A percentile compares a stretch with the other conserved stretches of the same genome.
phyloP scores from a whole-genome alignment of 139 green algal species.

The Volvox reticuliferus region DNA sequence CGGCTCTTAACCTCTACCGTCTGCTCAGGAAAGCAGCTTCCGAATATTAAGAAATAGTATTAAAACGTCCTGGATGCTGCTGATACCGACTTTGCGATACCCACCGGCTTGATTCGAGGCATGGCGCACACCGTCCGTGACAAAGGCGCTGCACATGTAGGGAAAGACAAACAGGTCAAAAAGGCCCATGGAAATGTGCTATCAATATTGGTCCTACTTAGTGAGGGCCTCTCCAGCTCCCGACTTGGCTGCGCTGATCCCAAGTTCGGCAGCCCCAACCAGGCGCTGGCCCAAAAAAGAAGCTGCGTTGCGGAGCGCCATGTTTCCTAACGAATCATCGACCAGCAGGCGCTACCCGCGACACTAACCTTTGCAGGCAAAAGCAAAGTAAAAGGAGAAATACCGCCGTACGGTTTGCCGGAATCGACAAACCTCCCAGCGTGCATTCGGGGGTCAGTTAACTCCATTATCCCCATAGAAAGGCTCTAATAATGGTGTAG shows the following conservation, averaged over 20 bases:
- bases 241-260: slow-evolving; percentile 36
- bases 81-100: background rate
- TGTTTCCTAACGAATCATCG: slow-evolving; percentile 3
- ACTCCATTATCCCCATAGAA: no score
- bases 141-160: slow-evolving; percentile 43
- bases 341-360: slow-evolving; percentile 1
- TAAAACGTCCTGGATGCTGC: background rate
- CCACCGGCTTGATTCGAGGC: slow-evolving; percentile 69
- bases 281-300: slow-evolving; percentile 37
- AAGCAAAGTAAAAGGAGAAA: no score
- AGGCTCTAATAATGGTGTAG: no score
- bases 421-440: no score
- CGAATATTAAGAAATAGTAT: background rate
- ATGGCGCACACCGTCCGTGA: slow-evolving; percentile 60
- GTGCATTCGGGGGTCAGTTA: no score
- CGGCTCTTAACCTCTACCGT: background rate
- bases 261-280: slow-evolving; percentile 15
- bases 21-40: background rate
- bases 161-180: background rate
- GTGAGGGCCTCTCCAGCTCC: slow-evolving; percentile 28
- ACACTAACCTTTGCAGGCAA: background rate
- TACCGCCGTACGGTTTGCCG: no score
- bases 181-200: background rate
- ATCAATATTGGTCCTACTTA: slow-evolving; percentile 3
- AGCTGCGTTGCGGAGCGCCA: slow-evolving; percentile 47